A percentile compares a stretch with the other conserved stretches of the same genome.
phyloP scores from a whole-genome alignment of 164 flowering plant genomes.

The Santalum album region DNA sequence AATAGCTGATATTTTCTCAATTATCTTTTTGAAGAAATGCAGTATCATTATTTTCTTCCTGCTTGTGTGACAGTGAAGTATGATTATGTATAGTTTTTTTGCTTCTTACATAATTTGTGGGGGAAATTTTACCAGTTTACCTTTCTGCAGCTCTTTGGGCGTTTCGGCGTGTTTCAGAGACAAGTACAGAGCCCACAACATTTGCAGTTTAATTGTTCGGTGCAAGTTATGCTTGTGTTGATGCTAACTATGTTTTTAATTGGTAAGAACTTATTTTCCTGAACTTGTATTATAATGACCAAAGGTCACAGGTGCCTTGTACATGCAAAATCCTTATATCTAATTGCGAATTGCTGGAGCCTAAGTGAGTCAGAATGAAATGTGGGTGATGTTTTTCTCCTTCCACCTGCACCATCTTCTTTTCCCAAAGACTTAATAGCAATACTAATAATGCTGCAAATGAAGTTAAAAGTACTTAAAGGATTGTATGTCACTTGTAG shows the following conservation, averaged over 20 bases:
- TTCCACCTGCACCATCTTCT: no score
- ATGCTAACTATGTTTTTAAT: slow-evolving; percentile 54
- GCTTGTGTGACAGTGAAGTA: neutral
- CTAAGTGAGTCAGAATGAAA: no score
- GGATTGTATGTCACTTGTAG: no score
- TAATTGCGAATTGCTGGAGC: no score
- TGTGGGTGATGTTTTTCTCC: no score
- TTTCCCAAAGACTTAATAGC: no score
- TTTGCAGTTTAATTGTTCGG: slow-evolving; percentile 30
- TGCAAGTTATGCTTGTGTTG: slow-evolving; percentile 41
- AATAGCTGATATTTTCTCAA: neutral
- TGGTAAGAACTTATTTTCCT: slow-evolving; percentile 32
- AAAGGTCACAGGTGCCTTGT: no score
- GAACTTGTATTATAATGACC: neutral
- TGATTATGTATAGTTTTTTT: neutral
- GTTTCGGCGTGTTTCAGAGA: slow-evolving; percentile 30
- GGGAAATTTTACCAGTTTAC: neutral
- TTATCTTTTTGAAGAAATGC: no score
- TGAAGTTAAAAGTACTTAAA: no score
- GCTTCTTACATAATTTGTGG: neutral
- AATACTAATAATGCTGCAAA: no score
- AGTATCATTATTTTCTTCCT: neutral
- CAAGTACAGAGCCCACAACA: slow-evolving; percentile 31
- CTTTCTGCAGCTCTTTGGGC: slow-evolving; percentile 41
- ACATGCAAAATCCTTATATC: no score